Evolutionary conservation across 352 stramenopile species (phyloP).

Genomic region (Plasmopara halstedii): DNA sequence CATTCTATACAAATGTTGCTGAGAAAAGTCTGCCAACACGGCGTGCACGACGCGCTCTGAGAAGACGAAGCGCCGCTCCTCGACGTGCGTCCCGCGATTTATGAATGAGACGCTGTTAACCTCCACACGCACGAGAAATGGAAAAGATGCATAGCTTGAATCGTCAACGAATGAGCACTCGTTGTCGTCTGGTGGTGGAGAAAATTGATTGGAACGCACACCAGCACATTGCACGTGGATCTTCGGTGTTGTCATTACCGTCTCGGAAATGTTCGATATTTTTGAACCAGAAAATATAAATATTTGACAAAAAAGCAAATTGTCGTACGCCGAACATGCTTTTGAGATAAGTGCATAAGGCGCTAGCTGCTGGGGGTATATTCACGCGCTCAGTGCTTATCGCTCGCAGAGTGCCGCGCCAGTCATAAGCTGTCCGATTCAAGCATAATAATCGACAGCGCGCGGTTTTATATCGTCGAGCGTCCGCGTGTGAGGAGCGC

Average conservation of each 20-base stretch:
- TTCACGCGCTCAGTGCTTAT: too few relatives aligned
- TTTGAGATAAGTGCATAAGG: too few relatives aligned
- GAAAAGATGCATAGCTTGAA: slow-evolving; percentile 16
- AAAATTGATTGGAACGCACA: slow-evolving; percentile 16
- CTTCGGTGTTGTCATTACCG: slow-evolving; percentile 1
- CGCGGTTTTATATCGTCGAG: too few relatives aligned
- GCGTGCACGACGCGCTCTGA: slow-evolving; percentile 48
- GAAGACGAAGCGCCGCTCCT: slow-evolving; percentile 59
- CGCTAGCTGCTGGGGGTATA: too few relatives aligned
- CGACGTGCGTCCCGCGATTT: slow-evolving; percentile 39
- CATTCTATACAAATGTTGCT: slow-evolving; percentile 1
- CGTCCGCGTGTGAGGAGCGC: too few relatives aligned
- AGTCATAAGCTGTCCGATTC: too few relatives aligned
- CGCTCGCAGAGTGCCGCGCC: too few relatives aligned
- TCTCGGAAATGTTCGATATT: too few relatives aligned
- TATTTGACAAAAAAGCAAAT: too few relatives aligned
- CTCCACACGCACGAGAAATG: slow-evolving; percentile 33
- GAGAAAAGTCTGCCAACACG: slow-evolving; percentile 38
- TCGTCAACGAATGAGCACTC: slow-evolving; percentile 27
- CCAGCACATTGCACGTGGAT: slow-evolving; percentile 25
- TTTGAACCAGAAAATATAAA: too few relatives aligned
- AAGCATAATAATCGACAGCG: too few relatives aligned
- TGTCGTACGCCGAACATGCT: too few relatives aligned
- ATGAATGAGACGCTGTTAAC: slow-evolving; percentile 49
- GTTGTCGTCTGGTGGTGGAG: background rate